A percentile compares a stretch with the other conserved stretches of the same genome.
These are phyloP conservation scores for Kwoniella dendrophila DNA, from an alignment of 768 basidiomycete species.

Conservation along the genomic window DNA sequence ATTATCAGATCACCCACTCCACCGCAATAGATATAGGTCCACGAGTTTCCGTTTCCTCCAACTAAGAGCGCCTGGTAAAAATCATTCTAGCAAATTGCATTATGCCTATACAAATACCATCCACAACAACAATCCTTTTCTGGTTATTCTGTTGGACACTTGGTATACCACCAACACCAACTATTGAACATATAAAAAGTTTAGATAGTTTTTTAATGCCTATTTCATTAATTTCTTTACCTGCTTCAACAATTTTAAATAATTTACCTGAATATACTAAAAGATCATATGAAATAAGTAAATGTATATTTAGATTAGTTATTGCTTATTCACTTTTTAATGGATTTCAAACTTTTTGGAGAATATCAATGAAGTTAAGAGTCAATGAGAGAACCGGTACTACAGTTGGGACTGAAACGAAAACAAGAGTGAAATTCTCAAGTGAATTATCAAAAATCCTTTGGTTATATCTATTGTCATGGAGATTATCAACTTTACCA, in stretches of 20 bases:
- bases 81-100: too few species aligned
- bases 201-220: conserved; percentile 6
- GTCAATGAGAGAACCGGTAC: too few species aligned
- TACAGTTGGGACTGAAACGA: too few species aligned
- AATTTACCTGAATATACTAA: not conserved
- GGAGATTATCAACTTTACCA: too few species aligned
- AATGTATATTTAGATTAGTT: conserved; percentile 1
- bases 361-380: conserved; percentile 1
- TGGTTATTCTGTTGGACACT: conserved; percentile 3
- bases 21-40: too few species aligned
- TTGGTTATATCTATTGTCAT: too few species aligned
- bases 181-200: not conserved
- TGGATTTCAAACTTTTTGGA: not conserved
- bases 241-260: not conserved
- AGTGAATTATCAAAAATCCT: too few species aligned
- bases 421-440: too few species aligned
- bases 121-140: not conserved
- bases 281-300: not conserved
- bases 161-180: not conserved
- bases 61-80: too few species aligned
- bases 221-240: conserved; percentile 1
- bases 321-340: conserved; percentile 4
- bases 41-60: too few species aligned
- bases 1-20: not conserved
- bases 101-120: too few species aligned